Percentiles rank a stretch among this genome's conserved stretches.
These are phyloP conservation scores for Pleurotus citrinopileatus DNA, from an alignment of 768 basidiomycete genomes.

Conservation along the genomic window DNA sequence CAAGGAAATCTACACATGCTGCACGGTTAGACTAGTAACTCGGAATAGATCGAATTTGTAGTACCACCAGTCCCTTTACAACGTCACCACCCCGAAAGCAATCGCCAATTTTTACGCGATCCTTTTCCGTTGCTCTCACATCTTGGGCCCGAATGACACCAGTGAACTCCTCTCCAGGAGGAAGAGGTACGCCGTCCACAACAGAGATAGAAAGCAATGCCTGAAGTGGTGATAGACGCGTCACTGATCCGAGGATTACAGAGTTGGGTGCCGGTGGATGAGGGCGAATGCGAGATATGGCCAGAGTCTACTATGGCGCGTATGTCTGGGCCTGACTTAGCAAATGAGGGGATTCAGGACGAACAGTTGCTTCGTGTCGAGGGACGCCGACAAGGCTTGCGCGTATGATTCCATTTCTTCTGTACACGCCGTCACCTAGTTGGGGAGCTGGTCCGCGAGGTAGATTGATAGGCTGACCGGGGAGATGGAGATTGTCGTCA, in stretches of 20 bases:
- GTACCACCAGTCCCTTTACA: conserved; percentile 80
- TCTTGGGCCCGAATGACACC: conserved; percentile 89
- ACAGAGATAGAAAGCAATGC: conserved; percentile 82
- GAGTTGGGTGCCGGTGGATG: conserved; percentile 74
- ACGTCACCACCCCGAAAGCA: conserved; percentile 93
- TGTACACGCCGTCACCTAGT: conserved; percentile 66
- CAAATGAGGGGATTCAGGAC: conserved; percentile 31
- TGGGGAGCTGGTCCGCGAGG: conserved; percentile 53
- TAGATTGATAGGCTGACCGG: conserved; percentile 73
- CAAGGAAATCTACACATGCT: conserved; percentile 67
- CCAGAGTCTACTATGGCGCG: conserved; percentile 43
- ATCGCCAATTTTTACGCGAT: conserved; percentile 84
- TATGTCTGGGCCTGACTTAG: conserved; percentile 20
- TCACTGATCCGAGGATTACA: conserved; percentile 79
- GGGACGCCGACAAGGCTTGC: conserved; percentile 73
- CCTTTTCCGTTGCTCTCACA: conserved; percentile 86
- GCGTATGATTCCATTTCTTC: conserved; percentile 57
- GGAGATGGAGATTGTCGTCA: conserved; percentile 43
- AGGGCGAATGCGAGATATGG: conserved; percentile 64
- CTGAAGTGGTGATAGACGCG: conserved; percentile 79
- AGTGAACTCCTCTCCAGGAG: conserved; percentile 82
- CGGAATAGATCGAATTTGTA: conserved; percentile 21
- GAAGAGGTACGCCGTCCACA: conserved; percentile 82
- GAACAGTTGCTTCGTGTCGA: conserved; percentile 59
- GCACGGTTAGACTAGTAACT: neutral